Evolutionary conservation across 148 eudicot genomes (phyloP).

Genomic region (Hydrangea macrophylla): DNA sequence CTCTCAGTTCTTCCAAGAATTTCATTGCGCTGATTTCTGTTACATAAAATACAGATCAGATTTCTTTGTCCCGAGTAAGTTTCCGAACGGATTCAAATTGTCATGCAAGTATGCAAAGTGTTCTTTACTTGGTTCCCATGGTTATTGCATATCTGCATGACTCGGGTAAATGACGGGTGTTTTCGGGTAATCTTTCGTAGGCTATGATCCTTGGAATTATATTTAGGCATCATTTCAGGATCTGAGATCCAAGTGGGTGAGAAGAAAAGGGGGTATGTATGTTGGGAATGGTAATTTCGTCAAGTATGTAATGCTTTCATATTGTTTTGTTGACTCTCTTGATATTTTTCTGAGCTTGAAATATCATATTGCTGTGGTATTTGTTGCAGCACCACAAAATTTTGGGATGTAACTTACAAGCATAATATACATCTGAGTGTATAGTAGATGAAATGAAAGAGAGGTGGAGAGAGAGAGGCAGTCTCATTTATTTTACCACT

Average conservation of each 20-base stretch:
- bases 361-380: slow-evolving; percentile 6
- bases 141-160: not conserved
- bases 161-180: not conserved
- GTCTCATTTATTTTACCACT: not conserved
- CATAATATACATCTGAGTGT: not conserved
- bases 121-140: not conserved
- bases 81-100: not conserved
- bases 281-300: slow-evolving; percentile 2
- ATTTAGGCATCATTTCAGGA: not conserved
- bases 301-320: too few species aligned
- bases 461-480: slow-evolving; percentile 3
- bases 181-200: not conserved
- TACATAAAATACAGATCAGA: not conserved
- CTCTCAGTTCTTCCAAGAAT: not conserved
- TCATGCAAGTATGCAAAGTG: not conserved
- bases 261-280: not conserved
- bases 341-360: not conserved
- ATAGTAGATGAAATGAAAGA: not conserved
- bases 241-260: not conserved
- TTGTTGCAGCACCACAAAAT: slow-evolving; percentile 13
- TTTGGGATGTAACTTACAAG: slow-evolving; percentile 5
- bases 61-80: not conserved
- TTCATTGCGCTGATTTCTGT: not conserved
- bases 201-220: not conserved
- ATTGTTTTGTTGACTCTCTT: too few species aligned